These are phyloP conservation scores for Fusarium armeniacum DNA, from an alignment of 2,329 filamentous ascomycete species.

Conservation along the genomic window DNA sequence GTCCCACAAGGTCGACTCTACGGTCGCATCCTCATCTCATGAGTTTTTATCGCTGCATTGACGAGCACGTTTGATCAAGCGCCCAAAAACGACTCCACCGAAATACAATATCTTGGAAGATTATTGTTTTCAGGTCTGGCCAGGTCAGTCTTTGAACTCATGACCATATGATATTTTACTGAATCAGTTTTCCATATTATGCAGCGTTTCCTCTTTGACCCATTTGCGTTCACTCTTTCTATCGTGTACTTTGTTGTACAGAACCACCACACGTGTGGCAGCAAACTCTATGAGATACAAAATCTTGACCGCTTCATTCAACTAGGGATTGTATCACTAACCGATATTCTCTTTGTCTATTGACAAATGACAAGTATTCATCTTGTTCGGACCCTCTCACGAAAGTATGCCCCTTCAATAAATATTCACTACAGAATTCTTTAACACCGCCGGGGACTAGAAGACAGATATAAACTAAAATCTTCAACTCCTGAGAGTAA, in stretches of 20 bases:
- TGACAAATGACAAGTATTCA: not conserved
- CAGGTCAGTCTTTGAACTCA: slow-evolving; percentile 2
- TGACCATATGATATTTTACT: not conserved
- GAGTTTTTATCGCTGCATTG: slow-evolving; percentile 31
- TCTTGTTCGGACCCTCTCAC: not conserved
- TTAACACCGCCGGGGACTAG: slow-evolving; percentile 12
- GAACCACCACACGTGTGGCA: slow-evolving; percentile 22
- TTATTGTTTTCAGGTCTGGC: slow-evolving; percentile 1
- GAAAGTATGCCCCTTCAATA: slow-evolving; percentile 21
- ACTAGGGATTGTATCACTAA: slow-evolving; percentile 21
- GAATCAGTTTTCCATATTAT: not conserved
- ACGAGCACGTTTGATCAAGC: slow-evolving; percentile 41
- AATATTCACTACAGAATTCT: slow-evolving; percentile 10
- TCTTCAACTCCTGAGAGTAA: slow-evolving; percentile 20
- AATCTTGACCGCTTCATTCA: slow-evolving; percentile 15
- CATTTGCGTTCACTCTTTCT: slow-evolving; percentile 1
- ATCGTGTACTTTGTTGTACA: slow-evolving; percentile 26
- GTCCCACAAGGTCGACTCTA: slow-evolving; percentile 36
- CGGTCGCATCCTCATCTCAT: slow-evolving; percentile 18
- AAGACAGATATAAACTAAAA: not conserved
- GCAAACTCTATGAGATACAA: slow-evolving; percentile 24
- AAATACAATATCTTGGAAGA: slow-evolving; percentile 14
- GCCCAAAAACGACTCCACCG: slow-evolving; percentile 31
- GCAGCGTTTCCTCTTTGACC: slow-evolving; percentile 2
- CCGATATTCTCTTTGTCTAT: slow-evolving; percentile 1